Conservation (phyloP, 2,329 filamentous ascomycete species). For the Alternaria dauci region DNA sequence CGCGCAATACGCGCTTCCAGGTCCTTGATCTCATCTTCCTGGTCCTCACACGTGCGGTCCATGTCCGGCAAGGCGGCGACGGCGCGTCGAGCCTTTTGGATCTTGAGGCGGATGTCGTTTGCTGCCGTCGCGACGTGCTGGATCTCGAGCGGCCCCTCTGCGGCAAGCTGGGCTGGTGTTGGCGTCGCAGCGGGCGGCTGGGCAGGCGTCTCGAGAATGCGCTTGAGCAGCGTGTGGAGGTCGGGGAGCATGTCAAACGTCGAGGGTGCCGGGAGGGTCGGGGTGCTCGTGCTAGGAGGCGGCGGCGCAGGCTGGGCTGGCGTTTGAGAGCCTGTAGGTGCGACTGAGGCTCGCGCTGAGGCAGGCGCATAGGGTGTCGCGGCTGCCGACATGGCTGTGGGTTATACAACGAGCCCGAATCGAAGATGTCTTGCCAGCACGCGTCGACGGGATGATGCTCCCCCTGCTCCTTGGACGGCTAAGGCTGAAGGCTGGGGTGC, state of each 20-base stretch:
- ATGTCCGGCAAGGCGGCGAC: conserved; percentile 75
- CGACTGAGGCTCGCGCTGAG: conserved; percentile 43
- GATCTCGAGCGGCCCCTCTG: conserved; percentile 60
- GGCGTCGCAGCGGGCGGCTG: conserved; percentile 39
- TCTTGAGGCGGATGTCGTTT: conserved; percentile 80
- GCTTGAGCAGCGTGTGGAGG: conserved; percentile 78
- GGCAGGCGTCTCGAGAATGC: conserved; percentile 66
- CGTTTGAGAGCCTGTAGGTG: conserved; percentile 43
- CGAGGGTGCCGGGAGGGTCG: conserved; percentile 77
- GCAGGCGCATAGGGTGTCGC: conserved; percentile 44
- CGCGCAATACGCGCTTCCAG: conserved; percentile 69
- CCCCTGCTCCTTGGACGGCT: conserved; percentile 24
- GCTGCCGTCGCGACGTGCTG: conserved; percentile 84
- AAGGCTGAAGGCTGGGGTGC: conserved; percentile 16
- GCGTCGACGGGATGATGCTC: conserved; percentile 30
- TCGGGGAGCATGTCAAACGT: conserved; percentile 86
- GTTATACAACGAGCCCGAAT: conserved; percentile 8
- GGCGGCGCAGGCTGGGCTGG: conserved; percentile 32
- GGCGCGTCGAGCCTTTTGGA: conserved; percentile 77
- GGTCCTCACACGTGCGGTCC: conserved; percentile 70
- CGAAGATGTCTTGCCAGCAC: conserved; percentile 18
- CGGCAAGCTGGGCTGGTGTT: conserved; percentile 34
- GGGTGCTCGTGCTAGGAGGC: conserved; percentile 49
- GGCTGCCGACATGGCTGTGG: conserved; percentile 43
- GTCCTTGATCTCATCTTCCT: conserved; percentile 73